Percentiles rank a stretch among this genome's conserved stretches.
These are phyloP conservation scores for Pezicula rhizophila DNA, from an alignment of 2,329 filamentous ascomycete species.

Conservation along the genomic window DNA sequence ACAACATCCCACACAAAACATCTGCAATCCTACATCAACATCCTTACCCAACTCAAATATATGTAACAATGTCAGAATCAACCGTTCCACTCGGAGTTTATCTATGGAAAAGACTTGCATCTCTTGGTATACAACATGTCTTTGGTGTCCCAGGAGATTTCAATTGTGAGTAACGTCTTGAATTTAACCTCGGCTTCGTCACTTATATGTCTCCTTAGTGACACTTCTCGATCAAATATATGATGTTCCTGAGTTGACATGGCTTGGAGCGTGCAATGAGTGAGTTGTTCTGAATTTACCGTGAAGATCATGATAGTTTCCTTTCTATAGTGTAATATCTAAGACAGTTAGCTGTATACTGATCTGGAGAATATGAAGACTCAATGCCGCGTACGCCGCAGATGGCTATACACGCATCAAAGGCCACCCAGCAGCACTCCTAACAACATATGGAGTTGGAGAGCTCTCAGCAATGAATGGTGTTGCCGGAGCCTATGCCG, in stretches of 20 bases:
- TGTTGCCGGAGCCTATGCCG: slow-evolving; percentile 51
- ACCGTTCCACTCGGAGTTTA: slow-evolving; percentile 22
- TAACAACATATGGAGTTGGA: slow-evolving; percentile 46
- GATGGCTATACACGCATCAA: slow-evolving; percentile 46
- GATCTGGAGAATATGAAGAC: background rate
- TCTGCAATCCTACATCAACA: too few species aligned
- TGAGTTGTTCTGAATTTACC: too few species aligned
- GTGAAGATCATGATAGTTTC: too few species aligned
- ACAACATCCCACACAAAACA: too few species aligned
- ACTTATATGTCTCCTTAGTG: slow-evolving; percentile 26
- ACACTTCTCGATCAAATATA: slow-evolving; percentile 59
- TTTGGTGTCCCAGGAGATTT: slow-evolving; percentile 26
- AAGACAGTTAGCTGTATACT: too few species aligned
- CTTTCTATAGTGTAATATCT: too few species aligned
- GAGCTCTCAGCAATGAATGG: slow-evolving; percentile 54
- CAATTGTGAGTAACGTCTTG: slow-evolving; percentile 16
- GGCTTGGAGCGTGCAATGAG: slow-evolving; percentile 31
- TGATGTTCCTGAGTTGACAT: slow-evolving; percentile 33
- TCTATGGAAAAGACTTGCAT: slow-evolving; percentile 21
- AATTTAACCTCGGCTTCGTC: background rate
- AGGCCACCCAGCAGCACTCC: slow-evolving; percentile 36
- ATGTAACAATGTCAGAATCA: background rate
- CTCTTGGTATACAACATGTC: slow-evolving; percentile 23
- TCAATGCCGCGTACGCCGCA: slow-evolving; percentile 38
- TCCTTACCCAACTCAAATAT: too few species aligned